phyloP scores from a whole-genome alignment of 148 eudicot genomes.

The Chenopodium album region DNA sequence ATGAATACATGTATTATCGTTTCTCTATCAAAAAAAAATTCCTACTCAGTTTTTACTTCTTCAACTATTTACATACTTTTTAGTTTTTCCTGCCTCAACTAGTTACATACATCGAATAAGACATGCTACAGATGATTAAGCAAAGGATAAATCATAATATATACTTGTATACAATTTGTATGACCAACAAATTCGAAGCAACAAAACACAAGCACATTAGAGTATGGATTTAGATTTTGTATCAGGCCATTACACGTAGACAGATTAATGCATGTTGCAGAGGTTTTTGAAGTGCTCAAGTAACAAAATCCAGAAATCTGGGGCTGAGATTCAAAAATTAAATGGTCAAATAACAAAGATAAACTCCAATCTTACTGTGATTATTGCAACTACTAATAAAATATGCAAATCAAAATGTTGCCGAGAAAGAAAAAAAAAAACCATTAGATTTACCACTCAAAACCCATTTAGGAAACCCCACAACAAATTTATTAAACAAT shows the following conservation, averaged over 20 bases:
- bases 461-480: constrained; percentile 12
- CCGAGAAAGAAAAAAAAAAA: not conserved
- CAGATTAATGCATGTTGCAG: not conserved
- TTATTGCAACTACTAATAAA: not conserved
- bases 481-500: not conserved
- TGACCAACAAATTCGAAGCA: not conserved
- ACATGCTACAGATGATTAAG: not conserved
- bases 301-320: not conserved
- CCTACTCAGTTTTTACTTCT: not conserved
- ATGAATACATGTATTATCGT: not conserved
- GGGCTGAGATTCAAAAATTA: not conserved
- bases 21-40: not conserved
- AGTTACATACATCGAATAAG: not conserved
- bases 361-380: not conserved
- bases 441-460: not conserved
- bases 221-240: not conserved
- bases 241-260: not conserved
- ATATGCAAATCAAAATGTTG: not conserved
- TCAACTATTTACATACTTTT: not conserved
- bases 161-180: not conserved
- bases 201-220: not conserved
- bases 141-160: not conserved
- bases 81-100: not conserved
- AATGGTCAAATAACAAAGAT: not conserved
- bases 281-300: not conserved